Conservation (phyloP, 148 eudicot genomes). For the Camellia lanceoleosa region DNA sequence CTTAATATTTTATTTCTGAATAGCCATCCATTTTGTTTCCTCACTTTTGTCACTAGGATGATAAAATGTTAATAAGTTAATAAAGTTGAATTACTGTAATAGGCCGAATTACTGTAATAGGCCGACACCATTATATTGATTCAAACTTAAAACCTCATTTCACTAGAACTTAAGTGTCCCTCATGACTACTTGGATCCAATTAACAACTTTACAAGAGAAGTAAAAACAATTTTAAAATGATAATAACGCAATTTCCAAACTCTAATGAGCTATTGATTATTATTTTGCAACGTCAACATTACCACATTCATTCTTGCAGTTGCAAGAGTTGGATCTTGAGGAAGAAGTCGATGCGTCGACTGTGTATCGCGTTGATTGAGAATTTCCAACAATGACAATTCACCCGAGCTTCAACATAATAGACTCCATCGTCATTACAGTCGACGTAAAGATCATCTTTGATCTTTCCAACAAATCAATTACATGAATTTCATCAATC, state of each 20-base stretch:
- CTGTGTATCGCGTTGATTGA: conserved; percentile 12
- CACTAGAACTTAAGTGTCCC: too few species aligned
- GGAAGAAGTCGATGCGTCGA: conserved; percentile 27
- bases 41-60: too few species aligned
- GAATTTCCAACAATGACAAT: conserved; percentile 19
- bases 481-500: neutral
- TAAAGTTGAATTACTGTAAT: too few species aligned
- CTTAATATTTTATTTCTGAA: too few species aligned
- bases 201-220: too few species aligned
- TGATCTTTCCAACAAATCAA: conserved; percentile 31
- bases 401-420: conserved; percentile 22
- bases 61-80: too few species aligned
- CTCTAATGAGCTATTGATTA: conserved; percentile 29
- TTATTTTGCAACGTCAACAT: conserved; percentile 37
- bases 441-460: conserved; percentile 24
- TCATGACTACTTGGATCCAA: too few species aligned
- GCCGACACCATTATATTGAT: too few species aligned
- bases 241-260: conserved; percentile 33
- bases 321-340: neutral
- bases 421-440: conserved; percentile 36
- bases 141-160: too few species aligned
- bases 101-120: too few species aligned
- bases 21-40: too few species aligned
- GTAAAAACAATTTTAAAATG: too few species aligned
- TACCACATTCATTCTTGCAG: conserved; percentile 33